Evolutionary conservation across 2,329 filamentous ascomycete genomes (phyloP), one percentile per base, ranked within the genome.

Genomic region (Lecanicillium sp.): DNA sequence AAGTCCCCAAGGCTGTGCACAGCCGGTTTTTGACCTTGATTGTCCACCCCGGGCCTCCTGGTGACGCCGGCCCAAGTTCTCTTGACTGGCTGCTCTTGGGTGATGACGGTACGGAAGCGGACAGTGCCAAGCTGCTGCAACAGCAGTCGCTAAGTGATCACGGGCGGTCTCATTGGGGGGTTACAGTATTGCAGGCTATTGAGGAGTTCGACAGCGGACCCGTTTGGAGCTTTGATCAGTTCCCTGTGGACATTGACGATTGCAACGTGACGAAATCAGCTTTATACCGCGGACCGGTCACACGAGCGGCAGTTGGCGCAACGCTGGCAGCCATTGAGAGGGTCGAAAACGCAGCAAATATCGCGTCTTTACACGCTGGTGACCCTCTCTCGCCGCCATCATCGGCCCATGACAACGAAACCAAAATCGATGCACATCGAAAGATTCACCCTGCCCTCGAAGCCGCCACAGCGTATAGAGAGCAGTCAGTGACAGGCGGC

Each of bases 181-280:
- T 66, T 9, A 65, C 63, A 3, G 55, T 65, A 14, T 47, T 58
- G 6, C 56, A 66, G 44, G 62, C 63, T 9, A 60, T 59, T 14
- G 60, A 59, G 37, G 51, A 63, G 32, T 60, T 65, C 39, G 63
- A 66, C 37, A 60, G 59, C n/a, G 63, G 63, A 6, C 63, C 61
- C 1, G 60, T 66, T 7, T 66, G 63, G 62, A 62, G 62, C 1
- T 66, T 59, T 41, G 61, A 66, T 28, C 62, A 66, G 41, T 66
- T 66, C 43, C 45, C 53, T 5, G 48, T 66, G 40, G 46, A 65
- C 47, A 64, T 66, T 37, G 60, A 66, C 43, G 57, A 61, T 22
- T 46, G 52, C 5, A 48, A 51, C 14, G 43, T 65, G 22, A 66
- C 61, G 20, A 66, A 66, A 39, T 64, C 62, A 1, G 58, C 54